Conservation (phyloP, 768 basidiomycete genomes). For the Calocybe indica region DNA sequence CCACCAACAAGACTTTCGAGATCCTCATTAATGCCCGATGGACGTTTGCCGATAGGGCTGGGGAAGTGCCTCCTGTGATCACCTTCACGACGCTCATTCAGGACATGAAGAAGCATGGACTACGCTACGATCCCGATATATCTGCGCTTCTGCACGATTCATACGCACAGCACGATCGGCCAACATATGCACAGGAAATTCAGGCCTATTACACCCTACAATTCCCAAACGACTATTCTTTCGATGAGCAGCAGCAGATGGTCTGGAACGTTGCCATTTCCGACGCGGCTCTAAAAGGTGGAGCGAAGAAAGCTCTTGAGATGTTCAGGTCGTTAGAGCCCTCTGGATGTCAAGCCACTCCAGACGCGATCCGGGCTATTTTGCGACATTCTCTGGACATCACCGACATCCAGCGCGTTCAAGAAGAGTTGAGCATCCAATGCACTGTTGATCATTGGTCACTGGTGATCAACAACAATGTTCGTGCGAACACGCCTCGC, state of each 20-base stretch:
- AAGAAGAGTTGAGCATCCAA: conserved; percentile 31
- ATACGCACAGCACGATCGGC: conserved; percentile 34
- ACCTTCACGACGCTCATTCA: conserved; percentile 36
- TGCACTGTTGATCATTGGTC: conserved; percentile 46
- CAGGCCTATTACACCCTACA: conserved; percentile 27
- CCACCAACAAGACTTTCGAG: conserved; percentile 40
- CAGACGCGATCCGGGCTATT: conserved; percentile 31
- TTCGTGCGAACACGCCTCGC: conserved; percentile 27
- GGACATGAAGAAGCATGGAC: conserved; percentile 37
- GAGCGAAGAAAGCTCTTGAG: conserved; percentile 26
- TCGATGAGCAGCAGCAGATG: conserved; percentile 9
- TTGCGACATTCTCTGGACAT: conserved; percentile 34
- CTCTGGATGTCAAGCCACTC: conserved; percentile 24
- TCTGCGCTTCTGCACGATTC: conserved; percentile 33
- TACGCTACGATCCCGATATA: conserved; percentile 38
- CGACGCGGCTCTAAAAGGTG: conserved; percentile 15
- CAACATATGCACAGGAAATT: conserved; percentile 30
- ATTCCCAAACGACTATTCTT: conserved; percentile 14
- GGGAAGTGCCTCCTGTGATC: conserved; percentile 20
- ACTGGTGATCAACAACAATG: conserved; percentile 45
- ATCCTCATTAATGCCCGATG: conserved; percentile 42
- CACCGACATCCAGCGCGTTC: conserved; percentile 35
- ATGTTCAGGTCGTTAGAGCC: conserved; percentile 24
- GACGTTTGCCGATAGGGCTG: conserved; percentile 20
- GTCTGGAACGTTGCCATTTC: conserved; percentile 10